A percentile compares a stretch with the other conserved stretches of the same genome.
phyloP scores from a whole-genome alignment of 345 rosid genomes.

The Hibiscus syriacus region DNA sequence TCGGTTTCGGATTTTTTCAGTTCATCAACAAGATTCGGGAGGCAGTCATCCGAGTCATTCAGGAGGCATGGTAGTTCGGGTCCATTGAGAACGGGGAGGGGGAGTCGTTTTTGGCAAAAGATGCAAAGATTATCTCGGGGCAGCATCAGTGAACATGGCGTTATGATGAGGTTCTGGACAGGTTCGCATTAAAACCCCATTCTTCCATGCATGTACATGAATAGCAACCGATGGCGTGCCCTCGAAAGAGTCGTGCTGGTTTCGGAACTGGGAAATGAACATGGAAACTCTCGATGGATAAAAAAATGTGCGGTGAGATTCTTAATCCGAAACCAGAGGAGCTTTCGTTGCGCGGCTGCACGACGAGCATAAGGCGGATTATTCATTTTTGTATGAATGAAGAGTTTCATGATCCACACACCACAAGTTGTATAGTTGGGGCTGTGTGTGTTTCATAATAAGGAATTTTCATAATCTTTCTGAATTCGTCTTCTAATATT shows the following conservation, averaged over 20 bases:
- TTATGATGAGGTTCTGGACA: slow-evolving; percentile 36
- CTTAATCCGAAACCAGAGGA: not conserved
- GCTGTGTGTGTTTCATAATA: no score
- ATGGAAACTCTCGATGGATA: not conserved
- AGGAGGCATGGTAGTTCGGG: slow-evolving; percentile 72
- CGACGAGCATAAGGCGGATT: not conserved
- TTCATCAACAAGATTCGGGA: slow-evolving; percentile 32
- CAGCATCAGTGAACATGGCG: slow-evolving; percentile 61
- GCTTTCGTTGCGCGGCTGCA: not conserved
- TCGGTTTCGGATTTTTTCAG: slow-evolving; percentile 41
- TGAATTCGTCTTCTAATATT: no score
- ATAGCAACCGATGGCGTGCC: not conserved
- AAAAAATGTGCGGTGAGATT: not conserved
- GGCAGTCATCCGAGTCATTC: slow-evolving; percentile 35
- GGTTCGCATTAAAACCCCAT: slow-evolving; percentile 43
- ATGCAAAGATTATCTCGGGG: slow-evolving; percentile 52
- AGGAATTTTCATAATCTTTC: no score
- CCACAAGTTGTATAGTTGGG: not conserved
- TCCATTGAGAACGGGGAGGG: slow-evolving; percentile 43
- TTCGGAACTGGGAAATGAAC: not conserved
- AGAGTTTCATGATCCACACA: not conserved
- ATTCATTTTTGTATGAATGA: not conserved
- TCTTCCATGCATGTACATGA: slow-evolving; percentile 8
- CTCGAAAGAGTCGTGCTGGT: not conserved
- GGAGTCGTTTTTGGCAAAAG: slow-evolving; percentile 56